phyloP scores from a whole-genome alignment of 805 yeast species.

The Sugiyamaella chiloensis region DNA sequence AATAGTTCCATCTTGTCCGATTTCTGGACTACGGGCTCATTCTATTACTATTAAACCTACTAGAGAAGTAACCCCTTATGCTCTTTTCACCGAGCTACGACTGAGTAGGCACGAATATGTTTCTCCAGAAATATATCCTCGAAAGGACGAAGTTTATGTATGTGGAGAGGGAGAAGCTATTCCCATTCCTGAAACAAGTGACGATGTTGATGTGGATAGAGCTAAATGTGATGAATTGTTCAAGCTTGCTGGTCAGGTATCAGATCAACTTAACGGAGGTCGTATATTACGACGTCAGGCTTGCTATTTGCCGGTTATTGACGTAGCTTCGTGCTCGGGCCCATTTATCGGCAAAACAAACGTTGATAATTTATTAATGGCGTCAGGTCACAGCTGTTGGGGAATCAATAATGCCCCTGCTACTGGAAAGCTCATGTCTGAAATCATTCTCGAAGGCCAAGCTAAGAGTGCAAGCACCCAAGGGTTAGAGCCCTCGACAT shows the following conservation, averaged over 20 bases:
- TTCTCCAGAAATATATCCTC: conserved; percentile 91
- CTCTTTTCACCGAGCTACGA: conserved; percentile 87
- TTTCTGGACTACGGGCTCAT: conserved; percentile 90
- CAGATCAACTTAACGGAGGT: conserved; percentile 68
- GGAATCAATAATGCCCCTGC: conserved; percentile 98
- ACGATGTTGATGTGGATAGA: conserved; percentile 83
- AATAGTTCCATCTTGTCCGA: conserved; percentile 88
- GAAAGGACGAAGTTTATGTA: conserved; percentile 92
- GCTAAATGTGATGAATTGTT: conserved; percentile 87
- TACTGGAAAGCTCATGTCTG: conserved; percentile 91
- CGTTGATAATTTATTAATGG: conserved; percentile 70
- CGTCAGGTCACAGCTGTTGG: conserved; percentile 98
- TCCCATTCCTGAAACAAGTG: conserved; percentile 90
- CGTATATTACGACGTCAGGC: conserved; percentile 82
- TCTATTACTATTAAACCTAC: conserved; percentile 87
- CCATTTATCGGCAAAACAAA: conserved; percentile 94
- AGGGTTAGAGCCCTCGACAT: conserved; percentile 80
- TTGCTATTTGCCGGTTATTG: conserved; percentile 91
- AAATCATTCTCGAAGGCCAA: conserved; percentile 78
- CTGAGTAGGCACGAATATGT: conserved; percentile 54
- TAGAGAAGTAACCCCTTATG: conserved; percentile 82
- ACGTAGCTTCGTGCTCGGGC: conserved; percentile 88
- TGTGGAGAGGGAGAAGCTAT: conserved; percentile 98
- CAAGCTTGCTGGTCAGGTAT: conserved; percentile 71
- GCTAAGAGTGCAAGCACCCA: conserved; percentile 73